Base-by-base conservation (phyloP, 345 rosid genomes). In the Pelargonium nanum region DNA sequence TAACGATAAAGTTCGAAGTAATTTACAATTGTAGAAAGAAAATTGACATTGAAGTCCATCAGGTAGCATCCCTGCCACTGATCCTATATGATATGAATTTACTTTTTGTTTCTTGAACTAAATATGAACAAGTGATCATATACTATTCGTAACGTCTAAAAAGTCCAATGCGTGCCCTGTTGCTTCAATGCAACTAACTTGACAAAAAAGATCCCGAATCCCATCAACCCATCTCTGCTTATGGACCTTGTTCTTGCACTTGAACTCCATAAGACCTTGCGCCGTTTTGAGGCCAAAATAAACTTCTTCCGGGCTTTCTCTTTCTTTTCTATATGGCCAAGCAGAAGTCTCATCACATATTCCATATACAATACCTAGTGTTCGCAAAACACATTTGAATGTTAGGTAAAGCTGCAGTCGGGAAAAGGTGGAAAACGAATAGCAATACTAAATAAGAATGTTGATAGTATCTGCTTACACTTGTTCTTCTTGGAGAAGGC, bases 141-240 rank as follows among this genome's bases (percentile, higher is more conserved):
- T 64, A 65, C 70, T 78, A 48, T 66, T 53, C 17, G 40, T 71
- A 64, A 84, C 72, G 65, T 75, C 83, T 56, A 81, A 65, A 64
- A 79, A 74, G 67, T 81, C 87, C 57, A 86, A 60, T 2, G 89
- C 80, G 68, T 60, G 63, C 32, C 82, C 80, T 23, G 82, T 67
- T 53, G 79, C n/a, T 65, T 86, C 86, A 5, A 74, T 54, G 64
- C 75, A 66, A 67, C 68, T 74, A 67, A 73, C 87, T 62, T 80
- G 89, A 55, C 71, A 85, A 24, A 93, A 94, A 56, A 89, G 96
- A 69, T 74, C 75, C 69, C 82, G 83, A 62, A 83, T 82, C 60
- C 81, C 85, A 19, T 80, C 94, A 12, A 87, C 88, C 99, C 99
- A 93, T 73, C 67, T 85, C 72, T 93, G 97, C 85, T 87, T 93